Percentiles rank a stretch among this genome's conserved stretches.
Evolutionary conservation across 495 filamentous ascomycete genomes (phyloP).

Genomic region (Aspergillus sparsus): DNA sequence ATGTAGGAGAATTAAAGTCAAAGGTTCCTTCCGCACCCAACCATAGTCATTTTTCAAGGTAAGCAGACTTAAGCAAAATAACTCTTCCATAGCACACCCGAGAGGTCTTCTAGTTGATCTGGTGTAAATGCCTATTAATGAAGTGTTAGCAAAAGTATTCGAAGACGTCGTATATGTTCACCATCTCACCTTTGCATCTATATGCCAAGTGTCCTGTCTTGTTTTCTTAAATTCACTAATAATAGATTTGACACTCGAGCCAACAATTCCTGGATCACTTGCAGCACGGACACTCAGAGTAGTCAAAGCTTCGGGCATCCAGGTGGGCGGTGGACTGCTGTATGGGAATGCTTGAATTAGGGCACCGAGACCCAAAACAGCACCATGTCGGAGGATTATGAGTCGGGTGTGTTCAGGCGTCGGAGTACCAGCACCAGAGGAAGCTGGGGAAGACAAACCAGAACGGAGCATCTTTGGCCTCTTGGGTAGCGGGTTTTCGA

Average conservation of each 20-base stretch:
- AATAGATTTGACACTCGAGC: constrained; percentile 94
- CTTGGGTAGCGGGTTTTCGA: constrained; percentile 83
- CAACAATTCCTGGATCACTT: constrained; percentile 87
- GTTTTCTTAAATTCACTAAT: constrained; percentile 99
- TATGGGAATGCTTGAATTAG: constrained; percentile 98
- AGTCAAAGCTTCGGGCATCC: constrained; percentile 93
- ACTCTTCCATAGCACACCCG: constrained; percentile 98
- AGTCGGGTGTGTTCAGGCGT: constrained; percentile 83
- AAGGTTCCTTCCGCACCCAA: background rate
- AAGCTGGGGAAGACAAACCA: constrained; percentile 41
- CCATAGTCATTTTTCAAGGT: background rate
- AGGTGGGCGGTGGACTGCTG: constrained; percentile 82
- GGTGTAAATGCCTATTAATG: constrained; percentile 74
- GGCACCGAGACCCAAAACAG: constrained; percentile 88
- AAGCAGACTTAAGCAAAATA: constrained; percentile 78
- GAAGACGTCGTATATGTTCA: background rate
- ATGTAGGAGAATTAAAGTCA: background rate
- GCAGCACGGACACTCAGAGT: constrained; percentile 82
- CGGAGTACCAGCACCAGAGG: constrained; percentile 67
- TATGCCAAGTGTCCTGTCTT: constrained; percentile 97
- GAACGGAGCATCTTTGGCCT: constrained; percentile 49
- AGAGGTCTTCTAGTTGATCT: constrained; percentile 92
- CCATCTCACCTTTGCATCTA: constrained; percentile 83
- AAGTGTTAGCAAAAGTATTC: constrained; percentile 32
- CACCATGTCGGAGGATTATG: constrained; percentile 81